Base-by-base conservation (phyloP, 2,329 filamentous ascomycete genomes). In the Magnaporthiopsis rhizophila region DNA sequence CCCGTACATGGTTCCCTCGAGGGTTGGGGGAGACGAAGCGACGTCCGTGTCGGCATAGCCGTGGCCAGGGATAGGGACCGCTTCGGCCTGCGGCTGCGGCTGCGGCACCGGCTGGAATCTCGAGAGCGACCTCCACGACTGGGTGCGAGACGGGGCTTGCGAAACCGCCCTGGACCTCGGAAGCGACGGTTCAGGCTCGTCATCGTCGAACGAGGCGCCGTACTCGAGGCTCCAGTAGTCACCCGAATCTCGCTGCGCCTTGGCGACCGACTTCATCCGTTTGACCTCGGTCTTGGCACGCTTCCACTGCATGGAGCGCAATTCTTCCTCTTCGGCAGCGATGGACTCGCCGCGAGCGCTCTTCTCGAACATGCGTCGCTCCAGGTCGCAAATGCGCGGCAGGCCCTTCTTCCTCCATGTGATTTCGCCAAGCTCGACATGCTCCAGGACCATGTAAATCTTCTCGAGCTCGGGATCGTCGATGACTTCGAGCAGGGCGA, bases 361-460 rank as follows among this genome's bases (percentile, higher is more conserved):
- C 63, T 86, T 86, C 73, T 96, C 89, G 69, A 95, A 85, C 64
- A 93, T 86, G 65, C 87, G 83, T 70, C 91, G 90, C 74, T 99
- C 95, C 71, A 92, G 88, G 38, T 87, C 81, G 70, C 91, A 91
- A 68, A 98, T 90, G 71, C 92, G 90, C 64, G 89, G 89, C 8
- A 92, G 81, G 7, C 92, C 94, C 77, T 93, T 92, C 74, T 90
- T 94, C 64, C 95, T 87, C 95, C 95, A 99, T 61, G 92, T 85
- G 65, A 99, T 91, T 77, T 99, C 95, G 62, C 95, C 94, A 57
- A 94, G 84, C 74, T 97, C 92, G 65, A 97, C 93, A 75, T 94
- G 94, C 75, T 99, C 95, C 58, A 99, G 83, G 26, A 98, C 91
- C 78, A 99, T 94, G 78, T 99, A 99, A 67, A 99, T 97, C 78